Conservation (phyloP, 129 eudicot species). For the Chrysanthemum seticuspe region DNA sequence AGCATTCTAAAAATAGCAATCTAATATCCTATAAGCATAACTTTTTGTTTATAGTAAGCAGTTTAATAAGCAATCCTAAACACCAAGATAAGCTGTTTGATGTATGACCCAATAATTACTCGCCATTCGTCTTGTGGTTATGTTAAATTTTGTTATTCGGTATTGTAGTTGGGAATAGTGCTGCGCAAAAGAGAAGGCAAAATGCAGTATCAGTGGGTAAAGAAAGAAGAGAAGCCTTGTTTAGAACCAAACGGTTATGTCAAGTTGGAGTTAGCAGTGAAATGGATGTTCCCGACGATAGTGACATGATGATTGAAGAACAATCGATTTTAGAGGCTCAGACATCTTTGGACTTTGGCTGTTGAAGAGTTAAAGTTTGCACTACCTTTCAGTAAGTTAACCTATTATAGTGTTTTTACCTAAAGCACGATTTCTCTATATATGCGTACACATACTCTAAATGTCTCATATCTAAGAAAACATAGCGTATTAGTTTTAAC, state of each 20-base stretch:
- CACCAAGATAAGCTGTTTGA: conserved; percentile 1
- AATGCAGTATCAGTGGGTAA: conserved; percentile 77
- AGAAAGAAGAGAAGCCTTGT: conserved; percentile 84
- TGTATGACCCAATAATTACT: neutral
- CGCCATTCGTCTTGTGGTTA: neutral
- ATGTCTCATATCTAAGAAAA: no score
- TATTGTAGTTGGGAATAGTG: conserved; percentile 73
- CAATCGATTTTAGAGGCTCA: conserved; percentile 78
- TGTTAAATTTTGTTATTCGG: neutral
- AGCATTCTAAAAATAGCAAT: no score
- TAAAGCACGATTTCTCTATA: neutral
- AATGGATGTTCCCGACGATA: conserved; percentile 43
- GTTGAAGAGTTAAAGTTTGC: conserved; percentile 73
- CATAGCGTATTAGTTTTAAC: no score
- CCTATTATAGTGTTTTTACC: neutral
- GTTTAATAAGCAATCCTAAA: no score
- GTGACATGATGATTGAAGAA: conserved; percentile 78
- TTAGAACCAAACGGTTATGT: conserved; percentile 84
- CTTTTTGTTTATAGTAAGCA: no score
- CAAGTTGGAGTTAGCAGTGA: conserved; percentile 68
- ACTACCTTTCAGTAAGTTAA: conserved; percentile 58
- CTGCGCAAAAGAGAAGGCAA: conserved; percentile 77
- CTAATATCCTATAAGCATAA: no score
- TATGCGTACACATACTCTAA: no score
- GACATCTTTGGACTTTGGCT: conserved; percentile 67